phyloP scores from a whole-genome alignment of 495 filamentous ascomycete genomes.

The Aspergillus homomorphus region DNA sequence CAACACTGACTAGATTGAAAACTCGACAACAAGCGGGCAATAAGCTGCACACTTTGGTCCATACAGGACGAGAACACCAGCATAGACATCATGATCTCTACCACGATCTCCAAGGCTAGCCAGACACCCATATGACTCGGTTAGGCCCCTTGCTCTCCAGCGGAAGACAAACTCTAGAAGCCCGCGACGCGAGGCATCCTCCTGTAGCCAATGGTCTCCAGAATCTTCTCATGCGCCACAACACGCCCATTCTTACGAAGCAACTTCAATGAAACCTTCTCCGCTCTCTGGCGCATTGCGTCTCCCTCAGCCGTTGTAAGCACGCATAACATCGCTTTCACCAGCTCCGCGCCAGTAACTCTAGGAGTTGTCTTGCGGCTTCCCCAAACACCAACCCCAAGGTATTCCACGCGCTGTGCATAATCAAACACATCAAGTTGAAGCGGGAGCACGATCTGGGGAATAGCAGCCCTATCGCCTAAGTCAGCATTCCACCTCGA shows the following conservation, averaged over 20 bases:
- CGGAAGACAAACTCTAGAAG: not conserved
- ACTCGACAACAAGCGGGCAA: too few species aligned
- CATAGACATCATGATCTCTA: too few species aligned
- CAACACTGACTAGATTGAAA: too few species aligned
- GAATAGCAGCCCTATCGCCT: conserved; percentile 35
- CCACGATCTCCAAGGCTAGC: not conserved
- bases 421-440: conserved; percentile 44
- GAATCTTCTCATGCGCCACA: conserved; percentile 26
- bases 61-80: too few species aligned
- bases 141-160: too few species aligned
- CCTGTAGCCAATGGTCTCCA: conserved; percentile 10
- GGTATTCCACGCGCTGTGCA: conserved; percentile 34
- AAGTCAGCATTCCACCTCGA: not conserved
- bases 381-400: conserved; percentile 43
- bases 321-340: conserved; percentile 18
- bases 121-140: too few species aligned
- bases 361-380: conserved; percentile 22
- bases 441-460: conserved; percentile 41
- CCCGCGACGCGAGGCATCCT: not conserved
- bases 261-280: conserved; percentile 13
- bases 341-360: conserved; percentile 20
- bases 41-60: too few species aligned
- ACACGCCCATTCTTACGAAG: conserved; percentile 19
- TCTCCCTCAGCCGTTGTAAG: conserved; percentile 13
- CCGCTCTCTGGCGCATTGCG: conserved; percentile 13